These are phyloP conservation scores for Salix purpurea DNA, from an alignment of 345 rosid species.

Conservation along the genomic window DNA sequence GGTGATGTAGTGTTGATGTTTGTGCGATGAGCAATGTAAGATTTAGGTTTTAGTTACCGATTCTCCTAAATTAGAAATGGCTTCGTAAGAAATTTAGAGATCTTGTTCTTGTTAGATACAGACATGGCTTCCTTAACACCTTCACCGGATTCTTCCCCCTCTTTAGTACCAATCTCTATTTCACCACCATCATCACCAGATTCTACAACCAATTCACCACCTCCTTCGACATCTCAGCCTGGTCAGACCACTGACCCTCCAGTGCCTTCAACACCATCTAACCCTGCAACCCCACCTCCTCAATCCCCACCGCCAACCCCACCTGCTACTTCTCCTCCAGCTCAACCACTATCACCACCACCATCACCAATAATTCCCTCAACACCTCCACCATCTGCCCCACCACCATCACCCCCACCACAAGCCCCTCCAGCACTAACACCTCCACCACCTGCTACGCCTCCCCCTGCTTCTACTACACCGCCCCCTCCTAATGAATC, in stretches of 20 bases:
- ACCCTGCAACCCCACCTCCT: conserved; percentile 32
- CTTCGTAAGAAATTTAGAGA: conserved; percentile 16
- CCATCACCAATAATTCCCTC: conserved; percentile 29
- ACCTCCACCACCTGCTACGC: conserved; percentile 32
- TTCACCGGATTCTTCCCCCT: conserved; percentile 37
- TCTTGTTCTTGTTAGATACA: conserved; percentile 1
- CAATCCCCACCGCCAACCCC: conserved; percentile 47
- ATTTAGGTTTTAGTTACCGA: background rate
- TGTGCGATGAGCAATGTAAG: background rate
- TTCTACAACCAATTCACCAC: conserved; percentile 2
- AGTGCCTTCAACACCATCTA: conserved; percentile 31
- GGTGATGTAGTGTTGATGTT: background rate
- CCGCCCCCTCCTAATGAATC: conserved; percentile 37
- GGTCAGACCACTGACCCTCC: conserved; percentile 34
- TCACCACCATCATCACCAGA: conserved; percentile 26
- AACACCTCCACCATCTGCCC: conserved; percentile 38
- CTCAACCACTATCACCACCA: conserved; percentile 15
- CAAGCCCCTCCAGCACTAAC: conserved; percentile 39
- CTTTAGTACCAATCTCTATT: conserved; percentile 23
- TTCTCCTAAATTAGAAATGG: conserved; percentile 12
- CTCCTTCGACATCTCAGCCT: conserved; percentile 32
- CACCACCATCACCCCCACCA: conserved; percentile 44
- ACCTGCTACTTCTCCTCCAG: conserved; percentile 30
- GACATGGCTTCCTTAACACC: conserved; percentile 52
- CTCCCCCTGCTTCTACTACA: conserved; percentile 21